Conservation (phyloP, 495 filamentous ascomycete genomes). For the Hyaloscypha variabilis region DNA sequence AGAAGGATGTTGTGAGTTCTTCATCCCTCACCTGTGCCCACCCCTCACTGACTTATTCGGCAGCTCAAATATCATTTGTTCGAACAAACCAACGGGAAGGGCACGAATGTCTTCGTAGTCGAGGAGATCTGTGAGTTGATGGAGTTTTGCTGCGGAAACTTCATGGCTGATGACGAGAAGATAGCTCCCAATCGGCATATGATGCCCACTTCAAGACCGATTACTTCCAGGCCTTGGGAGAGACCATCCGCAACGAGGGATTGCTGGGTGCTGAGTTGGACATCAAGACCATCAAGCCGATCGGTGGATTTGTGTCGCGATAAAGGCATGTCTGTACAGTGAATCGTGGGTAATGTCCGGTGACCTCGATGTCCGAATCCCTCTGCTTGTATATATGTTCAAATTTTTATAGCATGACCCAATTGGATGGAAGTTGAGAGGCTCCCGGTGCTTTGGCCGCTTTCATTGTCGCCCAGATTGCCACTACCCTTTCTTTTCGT, state of each 20-base stretch:
- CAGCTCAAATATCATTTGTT: slow-evolving; percentile 16
- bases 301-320: slow-evolving; percentile 23
- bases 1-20: slow-evolving; percentile 11
- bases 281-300: slow-evolving; percentile 20
- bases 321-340: background rate
- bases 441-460: too few relatives aligned
- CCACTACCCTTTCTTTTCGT: too few relatives aligned
- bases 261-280: slow-evolving; percentile 14
- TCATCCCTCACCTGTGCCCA: too few relatives aligned
- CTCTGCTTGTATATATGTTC: too few relatives aligned
- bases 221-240: slow-evolving; percentile 4
- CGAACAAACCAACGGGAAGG: slow-evolving; percentile 9
- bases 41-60: background rate
- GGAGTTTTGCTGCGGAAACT: background rate
- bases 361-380: too few relatives aligned
- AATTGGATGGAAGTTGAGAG: too few relatives aligned
- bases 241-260: slow-evolving; percentile 10
- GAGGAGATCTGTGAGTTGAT: slow-evolving; percentile 14
- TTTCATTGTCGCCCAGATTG: too few relatives aligned
- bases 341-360: background rate
- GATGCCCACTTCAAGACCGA: slow-evolving; percentile 19
- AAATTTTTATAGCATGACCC: too few relatives aligned
- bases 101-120: slow-evolving; percentile 11
- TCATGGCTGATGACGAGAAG: slow-evolving; percentile 6
- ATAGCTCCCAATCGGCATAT: slow-evolving; percentile 12